Base-by-base conservation (phyloP, 2,329 filamentous ascomycete species). In the Fusarium tupiense region DNA sequence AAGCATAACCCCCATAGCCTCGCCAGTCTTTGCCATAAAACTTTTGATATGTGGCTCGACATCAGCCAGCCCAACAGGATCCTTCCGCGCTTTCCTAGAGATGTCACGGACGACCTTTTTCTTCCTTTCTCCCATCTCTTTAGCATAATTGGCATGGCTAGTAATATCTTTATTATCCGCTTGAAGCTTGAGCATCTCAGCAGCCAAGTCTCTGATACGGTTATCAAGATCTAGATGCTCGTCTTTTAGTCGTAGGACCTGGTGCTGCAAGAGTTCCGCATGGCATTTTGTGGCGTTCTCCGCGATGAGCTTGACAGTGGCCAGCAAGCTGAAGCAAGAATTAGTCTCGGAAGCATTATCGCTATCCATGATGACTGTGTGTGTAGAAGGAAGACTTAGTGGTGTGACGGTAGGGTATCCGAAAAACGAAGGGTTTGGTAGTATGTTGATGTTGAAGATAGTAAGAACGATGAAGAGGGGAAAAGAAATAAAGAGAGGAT, bases 341-440 rank as follows among this genome's bases (percentile, higher is more conserved):
- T 20, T 17, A 35, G 5, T 14, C 17, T 35, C 17, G 49, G 31
- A 20, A 35, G 5, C 12, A 35, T 5, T 7, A 20, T 24, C 31
- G 9, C n/a, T 9, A 52, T 14, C 3, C 50, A 53, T 53, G n/a
- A 26, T 16, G 10, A 0, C n/a, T 20, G 16, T 26, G 6, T 53
- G 6, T 20, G 13, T 11, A 26, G 11, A 11, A 16, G 3, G 3
- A 24, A 14, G 12, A 16, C 9, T 8, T 2, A 6, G 12, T 1
- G 5, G 9, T 37, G 6, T 11, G 31, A 33, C 6, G 6, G 13
- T 35, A 3, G 2, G 6, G 6, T 24, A 20, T 24, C 12, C 8
- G 3, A 0, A 52, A 4, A 52, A 19, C 3, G n/a, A 35, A 35
- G 12, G 2, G n/a, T 35, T 20, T 35, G n/a, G 31, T 4, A 8